These are phyloP conservation scores for Plasmodium chabaudi DNA, from an alignment of 169 alveolate genomes.

Conservation along the genomic window DNA sequence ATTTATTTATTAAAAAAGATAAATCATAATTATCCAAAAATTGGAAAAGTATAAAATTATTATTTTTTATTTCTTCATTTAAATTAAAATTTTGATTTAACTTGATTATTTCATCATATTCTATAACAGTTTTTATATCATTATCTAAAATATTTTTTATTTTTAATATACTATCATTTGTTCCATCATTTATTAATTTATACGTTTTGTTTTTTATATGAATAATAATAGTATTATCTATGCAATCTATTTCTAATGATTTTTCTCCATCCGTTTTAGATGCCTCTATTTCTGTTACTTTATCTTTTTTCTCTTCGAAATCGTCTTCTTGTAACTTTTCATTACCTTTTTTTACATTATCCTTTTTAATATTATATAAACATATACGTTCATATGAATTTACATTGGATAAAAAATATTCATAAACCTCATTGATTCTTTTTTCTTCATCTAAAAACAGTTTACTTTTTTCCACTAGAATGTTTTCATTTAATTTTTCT, in stretches of 20 bases:
- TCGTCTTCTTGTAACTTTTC: constrained; percentile 53
- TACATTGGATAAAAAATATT: constrained; percentile 33
- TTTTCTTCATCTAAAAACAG: constrained; percentile 31
- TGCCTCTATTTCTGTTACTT: not conserved
- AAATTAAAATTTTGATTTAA: constrained; percentile 8
- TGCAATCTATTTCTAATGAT: not conserved
- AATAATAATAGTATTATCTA: constrained; percentile 10
- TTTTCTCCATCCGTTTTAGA: not conserved
- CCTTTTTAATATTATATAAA: constrained; percentile 28
- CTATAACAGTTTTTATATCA: constrained; percentile 15
- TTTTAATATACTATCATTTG: constrained; percentile 26
- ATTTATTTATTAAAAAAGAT: constrained; percentile 9
- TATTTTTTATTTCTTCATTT: constrained; percentile 19
- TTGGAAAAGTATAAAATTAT: constrained; percentile 10
- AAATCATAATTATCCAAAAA: constrained; percentile 22
- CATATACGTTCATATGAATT: constrained; percentile 60
- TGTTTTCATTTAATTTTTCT: not conserved
- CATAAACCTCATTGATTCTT: constrained; percentile 19
- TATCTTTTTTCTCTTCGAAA: not conserved
- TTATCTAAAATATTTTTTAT: constrained; percentile 25
- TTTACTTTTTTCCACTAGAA: constrained; percentile 17
- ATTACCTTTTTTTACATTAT: constrained; percentile 14
- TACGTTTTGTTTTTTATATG: constrained; percentile 5
- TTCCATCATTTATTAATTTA: not conserved
- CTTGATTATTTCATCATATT: constrained; percentile 10